Evolutionary conservation across 768 basidiomycete genomes (phyloP).

Genomic region (Trametes coccinea): DNA sequence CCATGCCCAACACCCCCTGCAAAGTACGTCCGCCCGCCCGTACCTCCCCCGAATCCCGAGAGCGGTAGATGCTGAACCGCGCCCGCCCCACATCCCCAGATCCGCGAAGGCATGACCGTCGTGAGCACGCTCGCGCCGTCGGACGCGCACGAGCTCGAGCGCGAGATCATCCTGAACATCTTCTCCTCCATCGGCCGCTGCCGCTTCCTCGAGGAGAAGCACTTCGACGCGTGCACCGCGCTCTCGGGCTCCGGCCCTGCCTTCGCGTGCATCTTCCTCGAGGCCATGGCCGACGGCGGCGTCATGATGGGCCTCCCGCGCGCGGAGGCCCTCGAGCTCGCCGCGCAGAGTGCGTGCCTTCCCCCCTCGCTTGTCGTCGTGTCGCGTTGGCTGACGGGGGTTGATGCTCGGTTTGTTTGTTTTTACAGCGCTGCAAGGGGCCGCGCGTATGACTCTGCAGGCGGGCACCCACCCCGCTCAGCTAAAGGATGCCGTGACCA

Average conservation of each 20-base stretch:
- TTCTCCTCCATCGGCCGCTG: conserved; percentile 97
- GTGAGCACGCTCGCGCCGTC: conserved; percentile 70
- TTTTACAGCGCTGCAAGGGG: conserved; percentile 83
- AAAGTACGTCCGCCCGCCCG: conserved; percentile 53
- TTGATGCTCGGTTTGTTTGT: no score
- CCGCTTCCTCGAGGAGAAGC: conserved; percentile 95
- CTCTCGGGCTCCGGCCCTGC: conserved; percentile 96
- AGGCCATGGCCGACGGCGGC: conserved; percentile 98
- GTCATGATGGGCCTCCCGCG: conserved; percentile 99
- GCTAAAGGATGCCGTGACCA: conserved; percentile 96
- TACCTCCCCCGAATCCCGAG: not conserved
- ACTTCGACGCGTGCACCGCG: conserved; percentile 98
- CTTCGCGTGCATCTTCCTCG: conserved; percentile 93
- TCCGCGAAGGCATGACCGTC: conserved; percentile 98
- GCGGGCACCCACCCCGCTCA: conserved; percentile 91
- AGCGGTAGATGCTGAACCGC: not conserved
- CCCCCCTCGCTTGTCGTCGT: not conserved
- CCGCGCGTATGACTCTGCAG: conserved; percentile 93
- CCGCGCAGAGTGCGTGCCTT: conserved; percentile 81
- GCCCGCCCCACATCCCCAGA: conserved; percentile 48
- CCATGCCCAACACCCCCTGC: conserved; percentile 99
- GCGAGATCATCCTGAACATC: conserved; percentile 80
- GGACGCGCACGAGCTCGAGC: conserved; percentile 56
- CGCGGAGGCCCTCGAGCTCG: conserved; percentile 90
- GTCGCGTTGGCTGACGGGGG: no score